Evolutionary conservation across 257 asterid species (phyloP), one percentile per base, ranked within the genome.

Genomic region (Scutellaria barbata): DNA sequence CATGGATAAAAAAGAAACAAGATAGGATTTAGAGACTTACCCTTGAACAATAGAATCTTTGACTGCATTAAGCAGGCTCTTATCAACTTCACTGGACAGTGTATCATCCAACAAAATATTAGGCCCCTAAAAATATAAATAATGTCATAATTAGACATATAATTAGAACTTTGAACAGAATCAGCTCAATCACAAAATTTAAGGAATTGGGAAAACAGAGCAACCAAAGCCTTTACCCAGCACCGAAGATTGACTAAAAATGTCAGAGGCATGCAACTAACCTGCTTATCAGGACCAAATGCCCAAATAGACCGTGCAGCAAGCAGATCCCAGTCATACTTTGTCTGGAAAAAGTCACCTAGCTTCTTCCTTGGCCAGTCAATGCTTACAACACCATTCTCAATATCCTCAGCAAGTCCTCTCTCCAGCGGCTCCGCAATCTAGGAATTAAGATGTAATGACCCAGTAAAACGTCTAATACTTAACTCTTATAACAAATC

Each of bases 301-400:
- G 99, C 98, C 99, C 99, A 95, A 75, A 95, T 92, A 71, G 99
- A 95, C 40, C 98, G 83, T 4, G 99, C 98, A 69, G 99, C 98
- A 68, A 95, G 96, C 81, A 95, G 85, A 83, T 95, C 99, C 99
- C 99, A 95, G 67, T 95, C 99, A 77, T 95, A 95, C 73, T 85
- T 92, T 13, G 95, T 81, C 81, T 92, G 98, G 73, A 95, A 95
- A 75, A 92, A 95, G 78, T 89, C 96, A 39, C 96, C 98, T 55
- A 95, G 89, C 83, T 83, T 89, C 81, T 89, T 95, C 66, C 89
- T 72, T 39, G 98, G 96, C 96, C 96, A 92, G 71, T 95, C 98
- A 66, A 95, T 83, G 84, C 91, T 89, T 48, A 92, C 99, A 82
- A 85, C 79, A 33, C 96, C 90, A 45, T 89, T 91, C 84, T 95